Conservation (phyloP, 2,329 filamentous ascomycete genomes). For the Mariannaea elegans region DNA sequence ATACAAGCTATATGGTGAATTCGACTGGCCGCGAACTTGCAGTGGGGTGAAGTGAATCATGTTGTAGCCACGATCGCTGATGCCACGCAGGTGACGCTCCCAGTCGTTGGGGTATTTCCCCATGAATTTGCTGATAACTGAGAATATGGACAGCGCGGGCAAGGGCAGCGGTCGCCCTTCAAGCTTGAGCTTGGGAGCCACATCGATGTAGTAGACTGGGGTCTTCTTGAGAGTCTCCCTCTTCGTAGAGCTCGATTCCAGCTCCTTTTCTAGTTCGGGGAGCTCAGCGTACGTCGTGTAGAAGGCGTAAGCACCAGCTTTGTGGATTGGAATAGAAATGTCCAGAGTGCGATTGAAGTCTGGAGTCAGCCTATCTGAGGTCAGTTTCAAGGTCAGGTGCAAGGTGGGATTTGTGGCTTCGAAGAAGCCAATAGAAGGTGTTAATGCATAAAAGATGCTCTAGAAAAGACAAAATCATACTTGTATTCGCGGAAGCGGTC, state of each 20-base stretch:
- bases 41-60: conserved; percentile 99
- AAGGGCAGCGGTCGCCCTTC: conserved; percentile 80
- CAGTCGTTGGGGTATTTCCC: conserved; percentile 89
- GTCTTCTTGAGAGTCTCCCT: conserved; percentile 70
- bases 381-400: conserved; percentile 15
- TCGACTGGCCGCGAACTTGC: conserved; percentile 86
- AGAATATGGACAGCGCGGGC: conserved; percentile 90
- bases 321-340: conserved; percentile 86
- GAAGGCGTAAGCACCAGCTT: conserved; percentile 90
- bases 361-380: conserved; percentile 74
- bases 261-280: conserved; percentile 65
- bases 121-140: conserved; percentile 97
- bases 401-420: neutral
- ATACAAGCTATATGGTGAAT: conserved; percentile 96
- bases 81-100: conserved; percentile 87
- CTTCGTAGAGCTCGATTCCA: conserved; percentile 33
- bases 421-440: conserved; percentile 13
- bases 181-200: conserved; percentile 81
- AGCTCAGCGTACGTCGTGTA: conserved; percentile 93
- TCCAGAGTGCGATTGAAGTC: conserved; percentile 93
- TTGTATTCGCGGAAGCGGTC: conserved; percentile 87
- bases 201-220: conserved; percentile 89
- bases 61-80: conserved; percentile 93
- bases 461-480: conserved; percentile 59
- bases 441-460: neutral